Evolutionary conservation across 805 yeast genomes (phyloP).

Genomic region (Kuraishia cidri): DNA sequence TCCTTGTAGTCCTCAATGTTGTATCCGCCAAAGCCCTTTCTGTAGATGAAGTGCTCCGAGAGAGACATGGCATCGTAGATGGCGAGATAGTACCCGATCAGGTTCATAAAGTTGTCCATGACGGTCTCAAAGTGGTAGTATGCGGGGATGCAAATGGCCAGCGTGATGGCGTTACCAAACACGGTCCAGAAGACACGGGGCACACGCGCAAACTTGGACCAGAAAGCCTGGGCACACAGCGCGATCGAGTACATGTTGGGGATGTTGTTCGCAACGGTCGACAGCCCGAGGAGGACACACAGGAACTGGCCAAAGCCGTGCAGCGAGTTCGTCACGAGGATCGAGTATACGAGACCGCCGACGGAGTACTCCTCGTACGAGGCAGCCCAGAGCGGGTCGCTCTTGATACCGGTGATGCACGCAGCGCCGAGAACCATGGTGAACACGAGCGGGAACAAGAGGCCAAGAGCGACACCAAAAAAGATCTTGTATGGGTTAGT

Average conservation of each 20-base stretch:
- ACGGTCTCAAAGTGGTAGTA: slow-evolving; percentile 64
- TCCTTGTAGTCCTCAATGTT: slow-evolving; percentile 50
- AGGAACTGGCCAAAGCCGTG: slow-evolving; percentile 89
- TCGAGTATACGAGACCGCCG: slow-evolving; percentile 80
- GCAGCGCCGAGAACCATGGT: slow-evolving; percentile 84
- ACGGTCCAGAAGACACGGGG: slow-evolving; percentile 85
- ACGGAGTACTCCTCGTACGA: slow-evolving; percentile 45
- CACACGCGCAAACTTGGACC: slow-evolving; percentile 63
- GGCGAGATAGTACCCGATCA: slow-evolving; percentile 87
- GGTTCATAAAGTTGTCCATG: slow-evolving; percentile 82
- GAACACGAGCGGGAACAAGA: slow-evolving; percentile 61
- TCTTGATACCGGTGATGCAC: slow-evolving; percentile 56
- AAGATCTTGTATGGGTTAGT: slow-evolving; percentile 54
- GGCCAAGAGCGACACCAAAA: slow-evolving; percentile 53
- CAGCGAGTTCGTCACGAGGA: slow-evolving; percentile 70
- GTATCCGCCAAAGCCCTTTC: slow-evolving; percentile 53
- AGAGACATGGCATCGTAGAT: slow-evolving; percentile 68
- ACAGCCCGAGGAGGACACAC: slow-evolving; percentile 74
- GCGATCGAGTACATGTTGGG: slow-evolving; percentile 93
- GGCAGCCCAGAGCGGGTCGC: slow-evolving; percentile 32
- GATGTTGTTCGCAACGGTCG: slow-evolving; percentile 85
- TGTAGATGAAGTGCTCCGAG: slow-evolving; percentile 81
- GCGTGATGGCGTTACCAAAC: slow-evolving; percentile 61
- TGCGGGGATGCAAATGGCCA: slow-evolving; percentile 87
- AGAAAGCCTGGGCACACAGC: slow-evolving; percentile 76